Evolutionary conservation across 176 grass and related monocot genomes (phyloP).

Genomic region (Canna indica): DNA sequence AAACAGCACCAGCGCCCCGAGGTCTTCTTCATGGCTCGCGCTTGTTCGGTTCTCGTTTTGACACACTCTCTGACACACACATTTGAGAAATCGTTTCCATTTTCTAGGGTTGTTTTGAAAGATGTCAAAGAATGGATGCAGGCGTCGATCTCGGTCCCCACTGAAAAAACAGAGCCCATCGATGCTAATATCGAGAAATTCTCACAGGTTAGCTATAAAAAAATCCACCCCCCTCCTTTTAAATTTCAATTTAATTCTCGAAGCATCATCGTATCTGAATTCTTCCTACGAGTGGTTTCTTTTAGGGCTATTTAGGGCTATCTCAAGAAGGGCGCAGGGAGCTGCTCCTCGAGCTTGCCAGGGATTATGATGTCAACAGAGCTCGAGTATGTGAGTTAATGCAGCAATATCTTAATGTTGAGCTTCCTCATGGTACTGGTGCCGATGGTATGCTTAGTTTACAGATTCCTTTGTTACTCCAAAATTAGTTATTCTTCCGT

Average conservation of each 20-base stretch:
- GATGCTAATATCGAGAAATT: constrained; percentile 46
- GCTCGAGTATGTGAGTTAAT: constrained; percentile 55
- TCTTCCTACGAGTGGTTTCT: neutral
- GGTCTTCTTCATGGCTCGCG: neutral
- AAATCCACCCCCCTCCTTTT: neutral
- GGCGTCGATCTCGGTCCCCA: constrained; percentile 31
- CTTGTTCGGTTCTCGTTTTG: neutral
- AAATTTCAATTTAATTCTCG: neutral
- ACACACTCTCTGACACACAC: neutral
- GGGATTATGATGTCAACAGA: constrained; percentile 75
- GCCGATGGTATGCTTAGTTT: neutral
- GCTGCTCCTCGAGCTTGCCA: constrained; percentile 58
- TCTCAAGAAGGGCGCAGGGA: constrained; percentile 36
- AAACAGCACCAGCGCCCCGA: neutral
- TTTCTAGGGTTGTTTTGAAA: constrained; percentile 22
- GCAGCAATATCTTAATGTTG: constrained; percentile 54
- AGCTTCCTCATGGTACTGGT: constrained; percentile 25
- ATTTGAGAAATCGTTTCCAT: constrained; percentile 7
- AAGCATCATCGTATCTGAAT: neutral
- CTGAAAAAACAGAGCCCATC: constrained; percentile 11
- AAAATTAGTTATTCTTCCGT: neutral
- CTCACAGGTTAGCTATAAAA: constrained; percentile 39
- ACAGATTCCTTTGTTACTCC: neutral
- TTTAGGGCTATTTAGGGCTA: constrained; percentile 53
- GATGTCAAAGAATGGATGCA: constrained; percentile 61